Percentiles rank a stretch among this genome's conserved stretches.
phyloP scores from a whole-genome alignment of 2,329 filamentous ascomycete genomes.

The Beauveria sp. region DNA sequence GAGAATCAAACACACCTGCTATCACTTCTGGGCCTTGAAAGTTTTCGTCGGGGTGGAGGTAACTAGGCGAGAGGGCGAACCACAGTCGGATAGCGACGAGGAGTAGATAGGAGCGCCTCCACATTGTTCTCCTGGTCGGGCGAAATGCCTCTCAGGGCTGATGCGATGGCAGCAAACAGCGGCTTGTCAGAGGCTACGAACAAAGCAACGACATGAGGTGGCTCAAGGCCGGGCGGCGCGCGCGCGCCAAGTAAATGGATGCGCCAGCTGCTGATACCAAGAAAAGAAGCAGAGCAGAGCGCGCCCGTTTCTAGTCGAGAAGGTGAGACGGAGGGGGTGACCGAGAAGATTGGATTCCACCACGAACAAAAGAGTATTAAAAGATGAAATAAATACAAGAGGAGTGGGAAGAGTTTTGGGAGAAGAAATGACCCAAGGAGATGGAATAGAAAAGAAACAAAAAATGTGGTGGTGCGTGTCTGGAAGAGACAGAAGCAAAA shows the following conservation, averaged over 20 bases:
- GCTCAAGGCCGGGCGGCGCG: not conserved
- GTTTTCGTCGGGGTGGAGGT: conserved; percentile 97
- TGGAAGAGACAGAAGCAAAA: conserved; percentile 4
- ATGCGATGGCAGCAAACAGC: conserved; percentile 15
- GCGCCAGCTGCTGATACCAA: not conserved
- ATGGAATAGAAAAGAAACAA: conserved; percentile 8
- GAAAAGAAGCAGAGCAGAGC: not conserved
- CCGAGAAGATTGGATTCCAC: not conserved
- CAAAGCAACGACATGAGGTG: conserved; percentile 13
- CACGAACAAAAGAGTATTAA: not conserved
- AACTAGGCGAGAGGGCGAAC: conserved; percentile 90
- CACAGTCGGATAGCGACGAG: conserved; percentile 83
- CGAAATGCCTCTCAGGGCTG: conserved; percentile 10
- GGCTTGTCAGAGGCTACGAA: conserved; percentile 16
- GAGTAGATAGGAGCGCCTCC: conserved; percentile 81
- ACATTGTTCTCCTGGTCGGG: conserved; percentile 50
- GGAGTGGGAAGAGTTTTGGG: not conserved
- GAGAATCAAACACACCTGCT: conserved; percentile 58
- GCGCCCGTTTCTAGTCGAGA: not conserved
- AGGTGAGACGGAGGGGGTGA: not conserved
- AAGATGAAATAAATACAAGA: not conserved
- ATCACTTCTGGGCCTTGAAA: conserved; percentile 98
- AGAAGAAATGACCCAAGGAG: not conserved
- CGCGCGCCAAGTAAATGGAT: conserved; percentile 8
- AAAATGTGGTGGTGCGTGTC: not conserved